Evolutionary conservation across 192 early-diverging fungal genomes (phyloP).

Genomic region (Gigaspora rosea): DNA sequence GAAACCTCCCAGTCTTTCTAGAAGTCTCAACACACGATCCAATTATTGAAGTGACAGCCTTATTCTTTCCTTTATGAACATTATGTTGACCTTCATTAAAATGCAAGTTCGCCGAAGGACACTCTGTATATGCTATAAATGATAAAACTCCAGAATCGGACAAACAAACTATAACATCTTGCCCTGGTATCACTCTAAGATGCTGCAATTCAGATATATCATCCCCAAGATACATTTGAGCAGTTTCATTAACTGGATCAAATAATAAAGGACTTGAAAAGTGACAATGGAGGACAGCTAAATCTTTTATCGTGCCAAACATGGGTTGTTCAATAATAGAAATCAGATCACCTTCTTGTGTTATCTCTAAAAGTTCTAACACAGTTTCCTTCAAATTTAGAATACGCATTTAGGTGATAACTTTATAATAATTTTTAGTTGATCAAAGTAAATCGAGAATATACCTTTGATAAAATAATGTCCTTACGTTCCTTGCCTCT

Average conservation of each 20-base stretch:
- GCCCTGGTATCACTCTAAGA: neutral
- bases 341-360: slow-evolving; percentile 33
- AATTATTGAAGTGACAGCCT: neutral
- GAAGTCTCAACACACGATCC: neutral
- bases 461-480: slow-evolving; percentile 21
- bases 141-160: slow-evolving; percentile 43
- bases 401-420: neutral
- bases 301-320: slow-evolving; percentile 49
- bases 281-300: slow-evolving; percentile 33
- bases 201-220: neutral
- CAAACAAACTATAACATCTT: slow-evolving; percentile 35
- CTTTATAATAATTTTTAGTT: neutral
- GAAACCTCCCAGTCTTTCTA: slow-evolving; percentile 8
- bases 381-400: slow-evolving; percentile 18
- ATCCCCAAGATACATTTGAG: too few relatives aligned
- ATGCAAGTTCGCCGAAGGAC: neutral
- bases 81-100: neutral
- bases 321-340: slow-evolving; percentile 43
- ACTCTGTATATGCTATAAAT: slow-evolving; percentile 32
- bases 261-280: slow-evolving; percentile 16
- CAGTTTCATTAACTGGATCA: slow-evolving; percentile 27
- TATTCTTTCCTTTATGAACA: neutral
- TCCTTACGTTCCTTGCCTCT: slow-evolving; percentile 11
- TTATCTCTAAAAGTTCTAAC: slow-evolving; percentile 22
- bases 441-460: neutral